Evolutionary conservation across 805 yeast species (phyloP), one percentile per base, ranked within the genome.

Genomic region (Myxozyma monticola): DNA sequence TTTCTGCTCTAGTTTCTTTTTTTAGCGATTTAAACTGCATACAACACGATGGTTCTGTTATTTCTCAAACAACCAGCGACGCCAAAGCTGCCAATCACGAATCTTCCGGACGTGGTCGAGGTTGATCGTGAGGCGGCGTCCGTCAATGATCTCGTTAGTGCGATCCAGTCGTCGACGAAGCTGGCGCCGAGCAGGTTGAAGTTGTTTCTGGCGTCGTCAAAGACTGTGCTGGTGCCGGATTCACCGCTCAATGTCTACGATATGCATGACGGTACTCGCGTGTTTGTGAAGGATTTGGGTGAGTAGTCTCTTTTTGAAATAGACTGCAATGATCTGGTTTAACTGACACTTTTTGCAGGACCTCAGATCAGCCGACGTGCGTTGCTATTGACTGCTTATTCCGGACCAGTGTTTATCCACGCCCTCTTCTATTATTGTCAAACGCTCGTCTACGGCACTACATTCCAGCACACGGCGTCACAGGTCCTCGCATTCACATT

Each of bases 321-420:
- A n/a, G n/a, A n/a, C n/a, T n/a, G n/a, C n/a, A n/a, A n/a, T n/a
- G n/a, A n/a, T n/a, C 5, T 33, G 20, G 22, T n/a, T 22, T 10
- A 5, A 24, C 26, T 22, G 24, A 9, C 14, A 18, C n/a, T n/a
- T 18, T 12, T 15, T 28, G 25, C 25, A 51, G 59, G 62, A 15
- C 91, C 93, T 0, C 99, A 91, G 71, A 80, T 91, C 51, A 82
- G 83, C 2, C 91, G 97, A 96, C 79, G 85, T 69, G 76, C 88
- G 3, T 96, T 91, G 17, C 91, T 82, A 63, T 60, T 88, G 45
- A 72, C 88, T 55, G 98, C 93, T 69, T 91, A 91, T 67, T 60
- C 88, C n/a, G 98, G 98, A 2, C 98, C 98, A 8, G 72, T 93
- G 50, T 40, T 89, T 35, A 75, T 90, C 62, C 96, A 90, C 67